Percentiles rank a stretch among this genome's conserved stretches.
phyloP scores from a whole-genome alignment of 768 basidiomycete species.

The Suillus tomentosus region DNA sequence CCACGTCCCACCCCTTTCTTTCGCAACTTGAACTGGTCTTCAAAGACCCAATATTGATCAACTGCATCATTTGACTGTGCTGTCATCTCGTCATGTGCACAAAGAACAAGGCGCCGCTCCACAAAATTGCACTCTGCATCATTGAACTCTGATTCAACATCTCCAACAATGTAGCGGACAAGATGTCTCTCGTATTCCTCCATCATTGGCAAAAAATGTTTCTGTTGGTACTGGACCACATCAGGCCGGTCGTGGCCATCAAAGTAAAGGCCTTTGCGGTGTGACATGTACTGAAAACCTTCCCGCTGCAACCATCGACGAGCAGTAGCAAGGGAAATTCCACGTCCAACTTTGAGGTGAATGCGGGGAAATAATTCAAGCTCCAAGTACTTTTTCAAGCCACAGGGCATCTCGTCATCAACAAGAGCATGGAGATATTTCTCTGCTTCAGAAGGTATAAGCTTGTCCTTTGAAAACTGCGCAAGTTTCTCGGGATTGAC shows the following conservation, averaged over 20 bases:
- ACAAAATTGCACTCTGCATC: constrained; percentile 20
- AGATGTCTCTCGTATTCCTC: constrained; percentile 3
- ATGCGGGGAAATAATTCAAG: background rate
- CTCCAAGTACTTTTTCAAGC: constrained; percentile 10
- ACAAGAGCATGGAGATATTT: background rate
- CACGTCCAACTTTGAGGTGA: constrained; percentile 12
- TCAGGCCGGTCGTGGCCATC: constrained; percentile 25
- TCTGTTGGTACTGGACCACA: constrained; percentile 17
- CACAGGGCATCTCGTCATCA: constrained; percentile 6
- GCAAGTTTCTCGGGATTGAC: no score
- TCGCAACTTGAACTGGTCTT: constrained; percentile 34
- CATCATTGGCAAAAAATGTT: constrained; percentile 19
- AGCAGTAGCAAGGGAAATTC: constrained; percentile 7
- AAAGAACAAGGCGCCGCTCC: constrained; percentile 19
- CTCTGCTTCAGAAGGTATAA: no score
- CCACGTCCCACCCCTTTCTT: constrained; percentile 43
- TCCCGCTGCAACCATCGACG: background rate
- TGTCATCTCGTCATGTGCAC: constrained; percentile 43
- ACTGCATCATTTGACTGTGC: constrained; percentile 39
- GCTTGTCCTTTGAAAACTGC: no score
- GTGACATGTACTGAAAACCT: constrained; percentile 7
- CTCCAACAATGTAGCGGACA: constrained; percentile 21
- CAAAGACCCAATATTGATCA: constrained; percentile 37
- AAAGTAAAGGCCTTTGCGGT: constrained; percentile 20
- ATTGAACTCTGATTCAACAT: constrained; percentile 10